A percentile compares a stretch with the other conserved stretches of the same genome.
phyloP scores from a whole-genome alignment of 75 land plant species.

The Selaginella moellendorffii region DNA sequence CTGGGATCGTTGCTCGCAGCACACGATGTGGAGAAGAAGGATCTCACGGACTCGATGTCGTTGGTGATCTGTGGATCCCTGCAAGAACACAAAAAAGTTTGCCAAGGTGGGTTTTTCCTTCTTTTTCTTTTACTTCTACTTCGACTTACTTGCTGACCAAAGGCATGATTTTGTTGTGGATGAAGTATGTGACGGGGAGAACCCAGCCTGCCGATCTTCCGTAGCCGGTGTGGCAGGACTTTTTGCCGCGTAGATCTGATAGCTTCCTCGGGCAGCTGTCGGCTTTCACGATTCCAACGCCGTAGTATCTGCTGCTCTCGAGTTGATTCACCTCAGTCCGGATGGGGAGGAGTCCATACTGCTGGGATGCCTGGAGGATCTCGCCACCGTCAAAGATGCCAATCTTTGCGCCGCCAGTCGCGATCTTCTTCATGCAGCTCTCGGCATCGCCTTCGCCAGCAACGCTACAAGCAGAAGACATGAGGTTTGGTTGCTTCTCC shows the following conservation, averaged over 20 bases:
- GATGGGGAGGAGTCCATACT: background rate
- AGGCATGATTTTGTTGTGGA: constrained; percentile 7
- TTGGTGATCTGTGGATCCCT: constrained; percentile 3
- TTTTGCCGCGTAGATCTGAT: background rate
- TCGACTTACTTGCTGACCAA: constrained; percentile 1
- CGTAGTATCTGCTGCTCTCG: background rate
- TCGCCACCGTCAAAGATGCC: constrained; percentile 7
- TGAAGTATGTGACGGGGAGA: constrained; percentile 4
- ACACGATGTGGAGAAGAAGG: background rate
- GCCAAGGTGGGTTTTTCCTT: background rate
- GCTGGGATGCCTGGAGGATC: background rate
- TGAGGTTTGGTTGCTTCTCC: too few relatives aligned
- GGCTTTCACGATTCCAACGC: constrained; percentile 5
- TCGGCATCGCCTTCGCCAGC: background rate
- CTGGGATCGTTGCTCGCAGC: constrained; percentile 3
- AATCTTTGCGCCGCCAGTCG: background rate
- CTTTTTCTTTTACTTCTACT: too few relatives aligned
- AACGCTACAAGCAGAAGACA: background rate
- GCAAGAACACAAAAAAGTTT: too few relatives aligned
- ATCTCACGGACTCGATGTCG: constrained; percentile 5
- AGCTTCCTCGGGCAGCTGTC: constrained; percentile 1
- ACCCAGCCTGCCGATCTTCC: constrained; percentile 2
- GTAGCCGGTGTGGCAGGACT: constrained; percentile 10
- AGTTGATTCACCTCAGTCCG: background rate
- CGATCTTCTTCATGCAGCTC: background rate